These are phyloP conservation scores for Musa troglodytarum DNA, from an alignment of 176 grass and related monocot species.

Conservation along the genomic window DNA sequence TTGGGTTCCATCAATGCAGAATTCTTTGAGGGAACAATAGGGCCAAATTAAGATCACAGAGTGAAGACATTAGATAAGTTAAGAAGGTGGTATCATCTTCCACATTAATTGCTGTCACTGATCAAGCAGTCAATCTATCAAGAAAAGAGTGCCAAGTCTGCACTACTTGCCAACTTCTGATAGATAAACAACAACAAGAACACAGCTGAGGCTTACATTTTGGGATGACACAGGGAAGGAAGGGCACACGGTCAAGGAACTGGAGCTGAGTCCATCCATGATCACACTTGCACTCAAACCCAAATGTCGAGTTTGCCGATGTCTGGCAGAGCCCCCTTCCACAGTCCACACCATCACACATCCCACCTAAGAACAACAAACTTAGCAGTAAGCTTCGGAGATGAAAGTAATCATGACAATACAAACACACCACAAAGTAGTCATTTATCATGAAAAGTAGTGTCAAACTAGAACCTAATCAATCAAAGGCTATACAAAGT, in stretches of 20 bases:
- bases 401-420: neutral
- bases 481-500: no score
- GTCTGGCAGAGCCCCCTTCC: constrained; percentile 25
- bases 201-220: constrained; percentile 21
- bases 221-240: constrained; percentile 33
- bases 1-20: no score
- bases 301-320: constrained; percentile 12
- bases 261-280: constrained; percentile 23
- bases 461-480: neutral
- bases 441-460: neutral
- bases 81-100: no score
- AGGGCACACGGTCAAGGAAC: constrained; percentile 14
- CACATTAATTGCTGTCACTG: no score
- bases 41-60: no score
- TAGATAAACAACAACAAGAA: neutral
- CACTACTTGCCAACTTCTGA: no score
- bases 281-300: constrained; percentile 34
- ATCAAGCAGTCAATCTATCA: neutral
- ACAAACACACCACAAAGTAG: neutral
- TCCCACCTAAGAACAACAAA: neutral
- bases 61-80: no score
- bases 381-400: no score
- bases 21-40: no score
- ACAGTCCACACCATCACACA: constrained; percentile 21
- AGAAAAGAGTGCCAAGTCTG: neutral